phyloP scores from a whole-genome alignment of 257 asterid genomes.

The Penstemon barbatus region DNA sequence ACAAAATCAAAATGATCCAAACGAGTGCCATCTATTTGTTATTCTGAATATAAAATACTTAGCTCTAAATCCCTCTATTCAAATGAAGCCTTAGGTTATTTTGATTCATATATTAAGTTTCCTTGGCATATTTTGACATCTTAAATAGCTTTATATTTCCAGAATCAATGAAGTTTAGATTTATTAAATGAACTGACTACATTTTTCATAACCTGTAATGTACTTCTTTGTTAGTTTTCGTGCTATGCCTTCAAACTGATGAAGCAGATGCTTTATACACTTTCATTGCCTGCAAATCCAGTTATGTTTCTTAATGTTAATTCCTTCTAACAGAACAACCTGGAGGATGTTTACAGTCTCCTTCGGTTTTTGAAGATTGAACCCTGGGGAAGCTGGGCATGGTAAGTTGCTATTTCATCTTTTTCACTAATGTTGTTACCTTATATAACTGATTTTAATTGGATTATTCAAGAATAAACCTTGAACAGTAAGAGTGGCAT shows the following conservation, averaged over 20 bases:
- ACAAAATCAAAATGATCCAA: no score
- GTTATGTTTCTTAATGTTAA: constrained; percentile 19
- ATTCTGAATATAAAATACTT: no score
- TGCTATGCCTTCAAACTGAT: constrained; percentile 22
- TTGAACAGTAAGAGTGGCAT: constrained; percentile 3
- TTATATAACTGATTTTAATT: constrained; percentile 12
- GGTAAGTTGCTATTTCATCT: constrained; percentile 52
- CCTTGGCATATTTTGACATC: constrained; percentile 1
- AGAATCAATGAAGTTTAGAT: constrained; percentile 18
- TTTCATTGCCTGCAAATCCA: constrained; percentile 19
- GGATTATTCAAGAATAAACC: constrained; percentile 10
- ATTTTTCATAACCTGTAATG: neutral
- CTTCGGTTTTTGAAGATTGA: constrained; percentile 94
- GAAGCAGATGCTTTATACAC: constrained; percentile 18
- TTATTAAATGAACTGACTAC: constrained; percentile 7
- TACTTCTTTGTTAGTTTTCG: constrained; percentile 12
- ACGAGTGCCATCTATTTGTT: no score
- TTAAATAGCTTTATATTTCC: constrained; percentile 17
- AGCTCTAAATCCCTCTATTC: no score
- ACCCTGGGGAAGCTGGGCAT: constrained; percentile 99
- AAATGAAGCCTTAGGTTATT: neutral
- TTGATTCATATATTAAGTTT: neutral
- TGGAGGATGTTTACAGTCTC: constrained; percentile 93
- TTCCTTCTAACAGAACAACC: constrained; percentile 69
- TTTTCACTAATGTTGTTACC: constrained; percentile 25